These are phyloP conservation scores for Cucumis melo DNA, from an alignment of 306 rosid genomes.

Conservation along the genomic window DNA sequence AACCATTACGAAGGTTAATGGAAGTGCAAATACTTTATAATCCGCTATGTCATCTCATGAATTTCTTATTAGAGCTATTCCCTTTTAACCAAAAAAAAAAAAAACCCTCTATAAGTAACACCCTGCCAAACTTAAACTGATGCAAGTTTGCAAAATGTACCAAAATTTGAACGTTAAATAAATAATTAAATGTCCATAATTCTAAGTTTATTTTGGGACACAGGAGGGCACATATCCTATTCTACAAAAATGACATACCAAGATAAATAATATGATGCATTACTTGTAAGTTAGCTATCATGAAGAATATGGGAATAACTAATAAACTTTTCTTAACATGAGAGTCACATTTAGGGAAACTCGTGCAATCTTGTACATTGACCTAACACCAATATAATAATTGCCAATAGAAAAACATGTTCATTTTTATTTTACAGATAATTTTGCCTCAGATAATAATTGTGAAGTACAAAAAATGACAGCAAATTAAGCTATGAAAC, in stretches of 20 bases:
- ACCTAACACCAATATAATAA: neutral
- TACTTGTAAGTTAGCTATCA: no score
- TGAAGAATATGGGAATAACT: no score
- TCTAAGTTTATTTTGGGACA: no score
- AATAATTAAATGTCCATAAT: neutral
- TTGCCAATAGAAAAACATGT: neutral
- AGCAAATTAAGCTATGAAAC: neutral
- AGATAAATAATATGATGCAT: no score
- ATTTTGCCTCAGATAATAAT: neutral
- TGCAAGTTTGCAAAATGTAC: neutral
- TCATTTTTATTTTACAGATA: neutral
- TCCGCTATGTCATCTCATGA: neutral
- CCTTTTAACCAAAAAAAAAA: neutral
- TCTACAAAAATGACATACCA: no score
- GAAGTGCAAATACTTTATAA: neutral
- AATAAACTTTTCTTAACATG: no score
- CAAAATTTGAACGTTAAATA: neutral
- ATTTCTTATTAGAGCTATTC: neutral
- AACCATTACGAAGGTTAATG: neutral
- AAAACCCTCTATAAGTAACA: neutral
- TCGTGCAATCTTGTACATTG: neutral
- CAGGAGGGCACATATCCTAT: no score
- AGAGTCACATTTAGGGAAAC: neutral
- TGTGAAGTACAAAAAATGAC: neutral
- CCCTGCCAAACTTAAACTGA: neutral